These are phyloP conservation scores for Corrigiola litoralis DNA, from an alignment of 179 eudicot genomes.

Conservation along the genomic window DNA sequence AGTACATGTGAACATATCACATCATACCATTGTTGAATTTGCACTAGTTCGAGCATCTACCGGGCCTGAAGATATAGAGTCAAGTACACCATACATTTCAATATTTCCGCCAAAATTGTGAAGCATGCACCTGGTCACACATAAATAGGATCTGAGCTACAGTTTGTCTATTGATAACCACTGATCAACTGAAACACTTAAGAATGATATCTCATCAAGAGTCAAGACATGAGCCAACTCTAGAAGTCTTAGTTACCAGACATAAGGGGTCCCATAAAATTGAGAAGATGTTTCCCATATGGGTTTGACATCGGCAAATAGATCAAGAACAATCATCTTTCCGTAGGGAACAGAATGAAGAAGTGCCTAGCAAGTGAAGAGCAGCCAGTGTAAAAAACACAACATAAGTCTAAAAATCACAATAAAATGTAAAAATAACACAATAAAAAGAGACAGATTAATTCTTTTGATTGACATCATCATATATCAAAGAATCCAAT, in stretches of 20 bases:
- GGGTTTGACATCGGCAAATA: conserved; percentile 96
- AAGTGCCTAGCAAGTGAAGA: conserved; percentile 56
- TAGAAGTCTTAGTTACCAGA: conserved; percentile 55
- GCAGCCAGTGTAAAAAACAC: neutral
- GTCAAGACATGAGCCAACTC: conserved; percentile 1
- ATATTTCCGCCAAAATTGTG: conserved; percentile 99
- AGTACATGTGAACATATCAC: conserved; percentile 1
- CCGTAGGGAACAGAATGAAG: conserved; percentile 95
- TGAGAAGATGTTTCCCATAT: conserved; percentile 87
- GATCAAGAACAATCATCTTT: conserved; percentile 98
- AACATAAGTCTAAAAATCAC: too few species aligned
- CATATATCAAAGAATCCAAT: neutral
- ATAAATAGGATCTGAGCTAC: neutral
- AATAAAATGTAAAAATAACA: too few species aligned
- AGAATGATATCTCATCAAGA: conserved; percentile 8
- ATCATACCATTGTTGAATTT: conserved; percentile 89
- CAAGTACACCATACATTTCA: conserved; percentile 96
- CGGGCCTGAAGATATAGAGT: conserved; percentile 91
- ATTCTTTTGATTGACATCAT: neutral
- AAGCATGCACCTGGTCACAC: conserved; percentile 86
- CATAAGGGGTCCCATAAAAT: conserved; percentile 90
- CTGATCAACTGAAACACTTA: neutral
- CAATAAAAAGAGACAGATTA: neutral
- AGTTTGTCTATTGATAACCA: neutral
- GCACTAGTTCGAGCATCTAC: conserved; percentile 72